Evolutionary conservation across 2,329 filamentous ascomycete species (phyloP), one percentile per base, ranked within the genome.

Genomic region (Alternaria consortialis): DNA sequence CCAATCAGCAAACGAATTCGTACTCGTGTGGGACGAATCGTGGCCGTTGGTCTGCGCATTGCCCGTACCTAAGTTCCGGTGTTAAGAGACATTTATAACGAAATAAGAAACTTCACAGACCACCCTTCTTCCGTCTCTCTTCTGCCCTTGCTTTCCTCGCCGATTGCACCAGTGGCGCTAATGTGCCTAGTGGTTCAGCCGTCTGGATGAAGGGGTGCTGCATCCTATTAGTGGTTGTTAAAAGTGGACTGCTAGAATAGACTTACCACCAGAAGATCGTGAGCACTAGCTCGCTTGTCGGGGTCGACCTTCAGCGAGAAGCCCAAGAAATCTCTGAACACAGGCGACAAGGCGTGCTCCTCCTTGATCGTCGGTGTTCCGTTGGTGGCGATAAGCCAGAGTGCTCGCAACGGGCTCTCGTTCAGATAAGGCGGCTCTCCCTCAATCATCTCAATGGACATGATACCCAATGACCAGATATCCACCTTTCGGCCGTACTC

Each of bases 401-500:
- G 85, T 1, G 95, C 95, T 62, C 94, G 89, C 25, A 99, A 85
- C 5, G 95, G 95, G 37, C 93, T 96, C 79, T 99, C 95, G 39
- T 94, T 98, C 60, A 99, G 85, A 77, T 98, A 99, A 25, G 95
- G 95, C 12, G 95, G 95, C 79, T 98, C 95, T 77, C 94, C 95
- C 81, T 98, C 95, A 67, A 99, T 97, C 95, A 99, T 99, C 80
- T 99, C 95, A 74, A 99, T 98, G 7, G 95, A 93, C 95, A 99
- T 98, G 81, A 99, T 99, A 60, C 95, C 95, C 44, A 99, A 84
- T 60, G 92, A 97, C 95, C 95, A 99, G 70, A 99, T 97, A 76
- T 99, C 95, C 56, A 99, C 94, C 80, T 98, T 99, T 65, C 94
- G 91, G 68, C 95, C 95, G 80, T 99, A 99, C 81, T 98, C 95